Evolutionary conservation across 176 grass and related monocot species (phyloP).

Genomic region (Areca catechu): DNA sequence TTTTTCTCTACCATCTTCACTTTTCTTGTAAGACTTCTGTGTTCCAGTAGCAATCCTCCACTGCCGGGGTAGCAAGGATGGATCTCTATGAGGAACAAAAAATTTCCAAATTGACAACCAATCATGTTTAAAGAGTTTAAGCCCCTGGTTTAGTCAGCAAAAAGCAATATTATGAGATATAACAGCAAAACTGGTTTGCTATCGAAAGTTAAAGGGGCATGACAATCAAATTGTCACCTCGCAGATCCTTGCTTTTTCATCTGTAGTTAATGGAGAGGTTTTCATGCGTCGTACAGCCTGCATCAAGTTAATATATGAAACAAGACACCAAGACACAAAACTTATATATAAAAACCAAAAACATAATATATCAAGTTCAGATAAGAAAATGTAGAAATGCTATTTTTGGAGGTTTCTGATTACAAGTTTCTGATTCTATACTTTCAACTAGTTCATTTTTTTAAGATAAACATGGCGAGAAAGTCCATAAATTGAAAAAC

Average conservation of each 20-base stretch:
- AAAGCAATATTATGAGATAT: constrained; percentile 2
- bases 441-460: too few relatives aligned
- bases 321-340: neutral
- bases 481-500: too few relatives aligned
- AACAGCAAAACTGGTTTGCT: too few relatives aligned
- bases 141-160: constrained; percentile 38
- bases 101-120: constrained; percentile 79
- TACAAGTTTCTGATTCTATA: too few relatives aligned
- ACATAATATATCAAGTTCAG: too few relatives aligned
- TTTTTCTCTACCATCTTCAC: constrained; percentile 46
- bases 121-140: constrained; percentile 76
- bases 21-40: constrained; percentile 81
- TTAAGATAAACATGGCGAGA: too few relatives aligned
- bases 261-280: constrained; percentile 56
- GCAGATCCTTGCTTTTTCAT: constrained; percentile 51
- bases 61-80: constrained; percentile 59
- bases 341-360: too few relatives aligned
- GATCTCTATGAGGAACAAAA: constrained; percentile 72
- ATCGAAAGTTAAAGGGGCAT: neutral
- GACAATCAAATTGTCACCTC: constrained; percentile 35
- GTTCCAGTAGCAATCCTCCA: constrained; percentile 76
- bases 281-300: constrained; percentile 73
- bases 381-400: too few relatives aligned
- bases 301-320: constrained; percentile 34
- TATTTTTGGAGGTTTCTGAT: too few relatives aligned